These are phyloP conservation scores for Aspergillus alliaceus DNA, from an alignment of 2,329 filamentous ascomycete species.

Conservation along the genomic window DNA sequence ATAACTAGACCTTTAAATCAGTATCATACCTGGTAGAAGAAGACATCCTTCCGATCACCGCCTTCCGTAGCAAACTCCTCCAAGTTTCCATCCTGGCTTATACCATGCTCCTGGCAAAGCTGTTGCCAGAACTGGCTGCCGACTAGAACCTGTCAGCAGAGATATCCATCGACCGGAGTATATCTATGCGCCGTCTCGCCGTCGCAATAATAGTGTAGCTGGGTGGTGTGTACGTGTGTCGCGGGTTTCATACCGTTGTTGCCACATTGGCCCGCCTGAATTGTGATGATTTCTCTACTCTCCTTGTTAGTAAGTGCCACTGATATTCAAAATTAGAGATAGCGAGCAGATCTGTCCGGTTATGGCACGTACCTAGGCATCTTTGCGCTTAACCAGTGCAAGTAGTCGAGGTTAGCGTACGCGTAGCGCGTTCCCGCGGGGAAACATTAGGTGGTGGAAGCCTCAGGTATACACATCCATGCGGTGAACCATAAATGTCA, in stretches of 20 bases:
- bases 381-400: constrained; percentile 27
- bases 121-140: constrained; percentile 99
- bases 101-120: constrained; percentile 95
- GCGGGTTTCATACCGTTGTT: constrained; percentile 76
- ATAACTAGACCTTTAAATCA: background rate
- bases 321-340: background rate
- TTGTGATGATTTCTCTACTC: constrained; percentile 93
- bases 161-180: background rate
- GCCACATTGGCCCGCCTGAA: constrained; percentile 98
- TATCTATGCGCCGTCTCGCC: background rate
- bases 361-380: constrained; percentile 38
- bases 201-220: background rate
- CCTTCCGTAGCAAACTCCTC: constrained; percentile 98
- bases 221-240: background rate
- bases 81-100: constrained; percentile 94
- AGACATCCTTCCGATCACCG: constrained; percentile 96
- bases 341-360: background rate
- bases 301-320: constrained; percentile 8
- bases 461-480: constrained; percentile 25
- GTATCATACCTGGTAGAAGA: constrained; percentile 77
- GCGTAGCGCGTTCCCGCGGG: constrained; percentile 38
- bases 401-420: constrained; percentile 30
- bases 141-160: constrained; percentile 58
- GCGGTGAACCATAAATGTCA: background rate
- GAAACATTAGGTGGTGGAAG: constrained; percentile 26